phyloP scores from a whole-genome alignment of 2,329 filamentous ascomycete genomes.

The Aspergillus novofumigatus region DNA sequence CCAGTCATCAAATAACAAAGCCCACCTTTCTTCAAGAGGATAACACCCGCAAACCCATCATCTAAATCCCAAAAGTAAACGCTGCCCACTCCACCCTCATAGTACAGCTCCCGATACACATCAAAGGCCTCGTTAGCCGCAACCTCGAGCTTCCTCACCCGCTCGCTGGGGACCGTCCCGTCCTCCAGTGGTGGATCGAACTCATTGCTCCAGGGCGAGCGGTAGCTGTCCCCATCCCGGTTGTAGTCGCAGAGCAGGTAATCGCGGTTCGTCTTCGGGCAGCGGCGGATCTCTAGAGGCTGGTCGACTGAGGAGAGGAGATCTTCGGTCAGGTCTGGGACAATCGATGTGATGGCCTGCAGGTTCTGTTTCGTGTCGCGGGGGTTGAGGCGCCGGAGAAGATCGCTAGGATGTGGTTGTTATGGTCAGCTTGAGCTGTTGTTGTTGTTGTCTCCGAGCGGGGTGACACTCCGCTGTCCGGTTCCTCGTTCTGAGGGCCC shows the following conservation, averaged over 20 bases:
- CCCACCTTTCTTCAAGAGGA: conserved; percentile 88
- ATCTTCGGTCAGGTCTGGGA: conserved; percentile 91
- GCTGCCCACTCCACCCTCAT: conserved; percentile 91
- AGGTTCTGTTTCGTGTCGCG: conserved; percentile 88
- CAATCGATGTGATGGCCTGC: conserved; percentile 78
- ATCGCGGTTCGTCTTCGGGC: conserved; percentile 83
- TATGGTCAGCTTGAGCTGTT: conserved; percentile 23
- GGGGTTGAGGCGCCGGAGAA: conserved; percentile 94
- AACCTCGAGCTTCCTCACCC: conserved; percentile 89
- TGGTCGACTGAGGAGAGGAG: conserved; percentile 97
- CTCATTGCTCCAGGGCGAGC: conserved; percentile 98
- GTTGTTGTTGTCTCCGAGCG: conserved; percentile 9
- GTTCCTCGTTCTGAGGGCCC: background rate
- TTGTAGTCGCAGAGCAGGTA: conserved; percentile 99
- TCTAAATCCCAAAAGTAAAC: conserved; percentile 99
- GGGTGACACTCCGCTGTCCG: conserved; percentile 17
- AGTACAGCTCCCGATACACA: conserved; percentile 86
- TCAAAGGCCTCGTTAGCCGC: conserved; percentile 95
- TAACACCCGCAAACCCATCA: conserved; percentile 94
- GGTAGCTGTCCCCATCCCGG: conserved; percentile 95
- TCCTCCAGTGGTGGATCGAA: conserved; percentile 91
- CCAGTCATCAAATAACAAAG: conserved; percentile 12
- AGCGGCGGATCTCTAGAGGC: conserved; percentile 80
- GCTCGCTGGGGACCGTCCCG: conserved; percentile 81
- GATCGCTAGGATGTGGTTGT: conserved; percentile 62